Base-by-base conservation (phyloP, 306 rosid species). In the Fragaria ananassa region DNA sequence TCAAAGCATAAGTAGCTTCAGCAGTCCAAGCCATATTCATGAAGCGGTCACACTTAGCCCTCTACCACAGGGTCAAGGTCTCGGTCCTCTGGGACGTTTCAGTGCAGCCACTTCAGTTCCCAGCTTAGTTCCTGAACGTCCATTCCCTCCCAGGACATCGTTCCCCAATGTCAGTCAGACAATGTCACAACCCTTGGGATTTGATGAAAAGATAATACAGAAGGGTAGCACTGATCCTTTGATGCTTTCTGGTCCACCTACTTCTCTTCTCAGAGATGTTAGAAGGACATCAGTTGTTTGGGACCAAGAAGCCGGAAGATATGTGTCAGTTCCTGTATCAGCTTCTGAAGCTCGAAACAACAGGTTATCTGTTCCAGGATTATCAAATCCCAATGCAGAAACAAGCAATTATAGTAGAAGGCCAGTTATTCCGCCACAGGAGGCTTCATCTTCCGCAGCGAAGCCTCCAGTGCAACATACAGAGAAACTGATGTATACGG, bases 301-400 rank as follows among this genome's bases (percentile, higher is more conserved):
- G 98, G 98, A 95, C 83, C 98, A 95, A 90, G 98, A 95, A 86
- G 98, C 98, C 4, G 98, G 98, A 72, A 84, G 98, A 79, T 95
- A 92, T 73, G 88, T 95, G n/a, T 92, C 98, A 1, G 91, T 92
- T 82, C 96, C 97, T 69, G 82, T 86, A 58, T 83, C 96, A 66
- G 89, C 97, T 66, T 85, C 86, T 27, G 98, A 95, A 77, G 87
- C 92, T 81, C 90, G 91, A 74, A 88, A 79, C 75, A 89, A 81
- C 78, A 79, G 89, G 81, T 51, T 88, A 42, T 85, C 93, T 23
- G 19, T 80, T 39, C 94, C 76, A 71, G 96, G 91, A 41, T 61
- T 86, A 65, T 85, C 89, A 65, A 88, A 76, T 73, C 66, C 50
- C 39, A 87, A 80, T 79, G 73, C 88, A 4, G 94, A 90, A 85